phyloP scores from a whole-genome alignment of 257 asterid species.

The Nicotiana tabacum region DNA sequence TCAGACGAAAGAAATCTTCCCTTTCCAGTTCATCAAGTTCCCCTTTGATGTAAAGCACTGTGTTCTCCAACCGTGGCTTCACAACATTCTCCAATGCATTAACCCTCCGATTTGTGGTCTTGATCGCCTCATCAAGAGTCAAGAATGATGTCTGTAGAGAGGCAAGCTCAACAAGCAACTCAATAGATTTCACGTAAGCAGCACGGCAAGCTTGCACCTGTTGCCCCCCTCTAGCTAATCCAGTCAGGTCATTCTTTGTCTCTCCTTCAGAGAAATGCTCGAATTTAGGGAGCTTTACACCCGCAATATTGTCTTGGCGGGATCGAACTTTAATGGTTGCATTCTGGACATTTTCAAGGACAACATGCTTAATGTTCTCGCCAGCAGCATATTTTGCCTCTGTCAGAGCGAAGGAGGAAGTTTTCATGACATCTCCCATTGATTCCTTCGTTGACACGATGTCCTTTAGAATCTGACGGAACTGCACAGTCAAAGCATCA shows the following conservation, averaged over 20 bases:
- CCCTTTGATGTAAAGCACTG: conserved; percentile 39
- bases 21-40: conserved; percentile 48
- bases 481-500: conserved; percentile 48
- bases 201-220: conserved; percentile 46
- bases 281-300: conserved; percentile 47
- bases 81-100: conserved; percentile 48
- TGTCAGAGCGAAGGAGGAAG: conserved; percentile 36
- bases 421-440: conserved; percentile 42
- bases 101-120: conserved; percentile 51
- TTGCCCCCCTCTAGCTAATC: conserved; percentile 48
- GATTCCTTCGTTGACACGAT: conserved; percentile 43
- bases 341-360: conserved; percentile 41
- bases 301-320: conserved; percentile 40
- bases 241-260: conserved; percentile 46
- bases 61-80: conserved; percentile 46
- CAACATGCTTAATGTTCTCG: conserved; percentile 43
- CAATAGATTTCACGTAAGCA: conserved; percentile 46
- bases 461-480: conserved; percentile 40
- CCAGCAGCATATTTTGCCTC: conserved; percentile 46
- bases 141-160: conserved; percentile 46
- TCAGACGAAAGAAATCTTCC: conserved; percentile 48
- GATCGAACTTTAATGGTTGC: conserved; percentile 42
- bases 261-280: conserved; percentile 40
- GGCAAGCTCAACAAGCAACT: conserved; percentile 46
- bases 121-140: conserved; percentile 51